Evolutionary conservation across 306 rosid genomes (phyloP), one percentile per base, ranked within the genome.

Genomic region (Cucurbita moschata): DNA sequence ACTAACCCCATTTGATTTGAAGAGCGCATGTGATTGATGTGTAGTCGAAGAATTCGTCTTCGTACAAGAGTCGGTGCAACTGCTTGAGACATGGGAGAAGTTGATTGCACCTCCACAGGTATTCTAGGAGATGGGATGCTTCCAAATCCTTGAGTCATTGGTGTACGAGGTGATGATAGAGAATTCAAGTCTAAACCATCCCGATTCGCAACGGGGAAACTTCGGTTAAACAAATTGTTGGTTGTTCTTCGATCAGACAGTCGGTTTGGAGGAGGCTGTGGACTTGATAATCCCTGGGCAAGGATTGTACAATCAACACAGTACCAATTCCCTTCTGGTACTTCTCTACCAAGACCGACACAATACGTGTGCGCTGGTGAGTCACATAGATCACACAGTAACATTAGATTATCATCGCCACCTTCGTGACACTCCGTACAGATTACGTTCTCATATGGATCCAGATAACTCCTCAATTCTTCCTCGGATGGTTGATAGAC

Each of bases 401-500:
- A 79, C 97, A 94, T 90, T 83, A 90, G 92, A 73, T 81, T 88
- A 60, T 94, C 97, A 76, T 90, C 96, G 79, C 92, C 96, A 62
- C 97, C 98, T 86, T 87, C 84, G 56, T 88, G 87, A 79, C 99
- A 95, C 84, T 91, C 99, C 3, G 92, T 86, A 82, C 99, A 95
- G 30, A 91, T 75, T 52, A 95, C 97, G 64, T 77, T 77, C 82
- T 89, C 99, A 42, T 95, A 95, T 39, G 99, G 99, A 77, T 95
- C 97, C 53, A 89, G 89, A 81, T 85, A 95, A 83, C 99, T 91
- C 83, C 95, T 83, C 73, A 95, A 94, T 79, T 95, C 99, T 83
- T 95, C 99, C 78, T 95, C 99, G 5, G 97, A 81, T n/a, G 99
- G 99, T 74, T 87, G 97, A 84, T 95, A 95, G 64, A 95, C 99